A percentile compares a stretch with the other conserved stretches of the same genome.
Evolutionary conservation across 495 filamentous ascomycete genomes (phyloP).

Genomic region (Pseudomonodictys pantanalensis): DNA sequence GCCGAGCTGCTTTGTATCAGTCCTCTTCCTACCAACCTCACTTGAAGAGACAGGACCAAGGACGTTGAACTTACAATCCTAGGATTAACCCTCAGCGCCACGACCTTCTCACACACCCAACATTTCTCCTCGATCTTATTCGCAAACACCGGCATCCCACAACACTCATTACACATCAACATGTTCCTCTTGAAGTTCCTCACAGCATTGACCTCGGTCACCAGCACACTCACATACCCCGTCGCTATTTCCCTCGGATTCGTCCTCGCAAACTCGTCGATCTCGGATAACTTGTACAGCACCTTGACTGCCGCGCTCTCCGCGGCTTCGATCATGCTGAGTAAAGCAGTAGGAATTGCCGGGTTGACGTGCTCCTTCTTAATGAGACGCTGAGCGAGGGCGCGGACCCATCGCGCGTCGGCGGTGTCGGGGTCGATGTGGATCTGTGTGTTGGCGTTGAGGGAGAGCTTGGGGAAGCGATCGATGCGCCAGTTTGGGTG

Average conservation of each 20-base stretch:
- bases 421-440: conserved; percentile 57
- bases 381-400: conserved; percentile 48
- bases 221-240: conserved; percentile 58
- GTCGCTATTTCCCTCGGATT: conserved; percentile 44
- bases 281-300: conserved; percentile 57
- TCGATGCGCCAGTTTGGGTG: conserved; percentile 48
- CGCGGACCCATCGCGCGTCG: conserved; percentile 59
- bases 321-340: conserved; percentile 52
- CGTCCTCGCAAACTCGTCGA: conserved; percentile 54
- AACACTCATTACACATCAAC: conserved; percentile 59
- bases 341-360: conserved; percentile 50
- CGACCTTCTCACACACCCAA: conserved; percentile 50
- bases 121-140: conserved; percentile 49
- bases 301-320: conserved; percentile 46
- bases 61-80: conserved; percentile 36
- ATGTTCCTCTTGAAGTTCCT: conserved; percentile 46
- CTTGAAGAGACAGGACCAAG: not conserved
- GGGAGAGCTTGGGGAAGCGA: conserved; percentile 41
- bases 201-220: conserved; percentile 54
- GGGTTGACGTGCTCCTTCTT: conserved; percentile 55
- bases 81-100: conserved; percentile 54
- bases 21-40: not conserved
- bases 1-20: conserved; percentile 42
- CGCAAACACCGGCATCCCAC: conserved; percentile 55
- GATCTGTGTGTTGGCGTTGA: conserved; percentile 50